phyloP scores from a whole-genome alignment of 2,329 filamentous ascomycete species.

The Neoascochyta sp. region DNA sequence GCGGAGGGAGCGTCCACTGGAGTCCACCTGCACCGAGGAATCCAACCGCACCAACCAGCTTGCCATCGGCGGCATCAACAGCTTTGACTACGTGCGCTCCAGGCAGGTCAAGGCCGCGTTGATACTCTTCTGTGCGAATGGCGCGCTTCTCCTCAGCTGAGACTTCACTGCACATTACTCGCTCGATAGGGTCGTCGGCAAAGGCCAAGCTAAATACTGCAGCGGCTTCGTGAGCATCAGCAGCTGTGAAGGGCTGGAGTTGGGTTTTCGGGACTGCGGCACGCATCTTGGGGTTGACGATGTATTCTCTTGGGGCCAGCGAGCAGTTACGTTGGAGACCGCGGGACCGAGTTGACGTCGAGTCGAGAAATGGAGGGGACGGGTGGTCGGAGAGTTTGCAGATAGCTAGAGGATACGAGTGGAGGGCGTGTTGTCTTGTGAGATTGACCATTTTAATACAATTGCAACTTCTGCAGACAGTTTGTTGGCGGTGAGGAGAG shows the following conservation, averaged over 20 bases:
- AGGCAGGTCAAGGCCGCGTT: not conserved
- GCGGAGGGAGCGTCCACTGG: slow-evolving; percentile 2
- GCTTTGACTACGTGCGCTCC: slow-evolving; percentile 5
- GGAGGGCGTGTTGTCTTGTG: too few relatives aligned
- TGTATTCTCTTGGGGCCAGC: too few relatives aligned
- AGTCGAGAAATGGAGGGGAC: too few relatives aligned
- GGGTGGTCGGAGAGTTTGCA: too few relatives aligned
- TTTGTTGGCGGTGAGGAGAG: too few relatives aligned
- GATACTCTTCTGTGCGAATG: slow-evolving; percentile 1
- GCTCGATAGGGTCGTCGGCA: slow-evolving; percentile 3
- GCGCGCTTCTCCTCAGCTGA: slow-evolving; percentile 3
- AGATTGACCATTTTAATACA: too few relatives aligned
- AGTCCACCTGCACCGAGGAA: slow-evolving; percentile 6
- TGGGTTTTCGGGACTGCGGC: too few relatives aligned
- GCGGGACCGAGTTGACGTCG: too few relatives aligned
- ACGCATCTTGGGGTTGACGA: too few relatives aligned
- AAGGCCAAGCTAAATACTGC: slow-evolving; percentile 6
- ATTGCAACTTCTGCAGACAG: too few relatives aligned
- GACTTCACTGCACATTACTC: not conserved
- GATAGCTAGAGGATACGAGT: too few relatives aligned
- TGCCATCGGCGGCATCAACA: slow-evolving; percentile 2
- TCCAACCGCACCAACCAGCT: slow-evolving; percentile 5
- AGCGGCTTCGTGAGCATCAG: slow-evolving; percentile 2
- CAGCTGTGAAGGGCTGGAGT: slow-evolving; percentile 1
- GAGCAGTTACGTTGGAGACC: too few relatives aligned